phyloP scores from a whole-genome alignment of 805 yeast species.

The Hanseniaspora nectarophila region DNA sequence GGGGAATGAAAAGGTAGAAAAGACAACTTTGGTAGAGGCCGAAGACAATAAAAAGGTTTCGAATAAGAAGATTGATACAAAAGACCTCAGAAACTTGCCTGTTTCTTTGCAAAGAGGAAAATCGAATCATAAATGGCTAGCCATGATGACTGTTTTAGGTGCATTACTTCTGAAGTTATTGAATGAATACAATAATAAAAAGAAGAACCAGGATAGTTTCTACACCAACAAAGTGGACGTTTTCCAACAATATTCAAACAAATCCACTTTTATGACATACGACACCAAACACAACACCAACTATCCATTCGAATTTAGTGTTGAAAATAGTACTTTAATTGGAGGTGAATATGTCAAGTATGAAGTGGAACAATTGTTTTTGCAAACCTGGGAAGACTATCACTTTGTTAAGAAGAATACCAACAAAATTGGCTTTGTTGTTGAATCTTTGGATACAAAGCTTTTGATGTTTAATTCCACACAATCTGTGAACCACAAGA shows the following conservation, averaged over 20 bases:
- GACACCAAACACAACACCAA: not conserved
- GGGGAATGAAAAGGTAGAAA: not conserved
- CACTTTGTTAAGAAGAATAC: conserved; percentile 44
- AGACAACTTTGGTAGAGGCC: not conserved
- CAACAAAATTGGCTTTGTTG: conserved; percentile 19
- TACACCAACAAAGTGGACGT: not conserved
- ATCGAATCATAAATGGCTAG: conserved; percentile 11
- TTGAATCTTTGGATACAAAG: conserved; percentile 76
- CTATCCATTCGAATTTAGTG: not conserved
- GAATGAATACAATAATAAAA: conserved; percentile 6
- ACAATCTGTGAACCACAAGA: conserved; percentile 11
- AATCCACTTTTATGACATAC: not conserved
- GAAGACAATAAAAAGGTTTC: not conserved
- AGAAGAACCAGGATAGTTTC: not conserved
- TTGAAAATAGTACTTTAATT: not conserved
- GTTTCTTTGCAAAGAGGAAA: conserved; percentile 8
- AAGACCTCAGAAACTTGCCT: conserved; percentile 3
- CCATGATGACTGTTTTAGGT: conserved; percentile 9
- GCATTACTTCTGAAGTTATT: conserved; percentile 1
- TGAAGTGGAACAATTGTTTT: conserved; percentile 55
- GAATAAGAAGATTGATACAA: not conserved
- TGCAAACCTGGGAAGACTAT: conserved; percentile 69
- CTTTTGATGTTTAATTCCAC: conserved; percentile 52
- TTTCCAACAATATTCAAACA: not conserved
- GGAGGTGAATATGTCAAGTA: conserved; percentile 19